phyloP scores from a whole-genome alignment of 768 basidiomycete genomes.

The Coprinopsis sp. region DNA sequence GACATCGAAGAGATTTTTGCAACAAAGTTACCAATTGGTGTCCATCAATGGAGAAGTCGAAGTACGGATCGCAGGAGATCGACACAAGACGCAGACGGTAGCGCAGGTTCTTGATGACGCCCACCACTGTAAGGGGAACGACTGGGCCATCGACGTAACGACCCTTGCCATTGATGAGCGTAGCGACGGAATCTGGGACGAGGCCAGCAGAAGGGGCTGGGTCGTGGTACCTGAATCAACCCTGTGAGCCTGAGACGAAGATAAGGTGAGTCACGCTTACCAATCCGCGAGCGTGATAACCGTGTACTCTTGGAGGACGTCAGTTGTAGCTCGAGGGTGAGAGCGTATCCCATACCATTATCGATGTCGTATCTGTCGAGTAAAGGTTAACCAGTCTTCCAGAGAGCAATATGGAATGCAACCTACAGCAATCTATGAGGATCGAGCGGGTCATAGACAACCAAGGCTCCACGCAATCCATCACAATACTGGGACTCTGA shows the following conservation, averaged over 20 bases:
- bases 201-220: conserved; percentile 11
- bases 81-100: conserved; percentile 50
- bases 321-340: background rate
- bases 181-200: conserved; percentile 22
- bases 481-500: conserved; percentile 8
- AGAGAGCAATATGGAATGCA: conserved; percentile 13
- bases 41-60: conserved; percentile 33
- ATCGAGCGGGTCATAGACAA: conserved; percentile 24
- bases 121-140: conserved; percentile 30
- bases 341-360: background rate
- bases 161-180: conserved; percentile 45
- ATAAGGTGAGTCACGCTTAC: conserved; percentile 15
- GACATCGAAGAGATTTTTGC: background rate
- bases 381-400: background rate
- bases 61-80: conserved; percentile 42
- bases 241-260: background rate
- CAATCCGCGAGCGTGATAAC: conserved; percentile 39
- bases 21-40: conserved; percentile 25
- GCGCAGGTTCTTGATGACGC: conserved; percentile 33
- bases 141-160: conserved; percentile 33
- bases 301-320: conserved; percentile 30
- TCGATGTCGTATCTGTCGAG: conserved; percentile 13
- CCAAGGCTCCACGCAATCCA: conserved; percentile 21
- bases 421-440: conserved; percentile 20
- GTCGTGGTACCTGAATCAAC: conserved; percentile 23